phyloP scores from a whole-genome alignment of 176 grass and related monocot species.

The Cenchrus fungigraminus region DNA sequence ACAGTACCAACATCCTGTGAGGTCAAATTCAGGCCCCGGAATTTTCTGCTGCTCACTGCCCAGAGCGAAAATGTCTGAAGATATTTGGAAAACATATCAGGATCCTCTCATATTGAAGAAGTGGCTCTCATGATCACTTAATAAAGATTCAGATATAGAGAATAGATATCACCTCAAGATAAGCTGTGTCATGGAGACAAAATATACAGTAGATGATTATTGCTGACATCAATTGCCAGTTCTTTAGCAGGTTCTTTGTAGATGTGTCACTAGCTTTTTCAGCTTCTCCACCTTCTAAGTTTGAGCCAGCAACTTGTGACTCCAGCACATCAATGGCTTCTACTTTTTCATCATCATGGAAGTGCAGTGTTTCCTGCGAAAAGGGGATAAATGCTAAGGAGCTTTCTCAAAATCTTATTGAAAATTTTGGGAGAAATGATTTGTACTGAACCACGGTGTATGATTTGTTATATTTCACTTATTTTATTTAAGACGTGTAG shows the following conservation, averaged over 20 bases:
- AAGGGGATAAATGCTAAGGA: not conserved
- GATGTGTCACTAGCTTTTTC: constrained; percentile 32
- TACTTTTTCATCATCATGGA: constrained; percentile 54
- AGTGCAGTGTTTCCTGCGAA: constrained; percentile 74
- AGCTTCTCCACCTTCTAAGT: constrained; percentile 31
- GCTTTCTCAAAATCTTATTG: not conserved
- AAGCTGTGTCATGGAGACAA: constrained; percentile 63
- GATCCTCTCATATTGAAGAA: not conserved
- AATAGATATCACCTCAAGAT: constrained; percentile 54
- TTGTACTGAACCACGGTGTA: not conserved
- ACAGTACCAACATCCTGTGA: constrained; percentile 69
- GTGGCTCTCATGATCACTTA: not conserved
- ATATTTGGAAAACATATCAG: constrained; percentile 27
- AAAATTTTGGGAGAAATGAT: not conserved
- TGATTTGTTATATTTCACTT: not conserved
- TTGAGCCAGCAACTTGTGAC: constrained; percentile 35
- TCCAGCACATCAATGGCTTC: constrained; percentile 50
- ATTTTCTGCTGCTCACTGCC: constrained; percentile 72
- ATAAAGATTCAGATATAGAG: not conserved
- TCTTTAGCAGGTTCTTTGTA: constrained; percentile 54
- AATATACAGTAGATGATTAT: constrained; percentile 44
- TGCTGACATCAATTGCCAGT: constrained; percentile 63
- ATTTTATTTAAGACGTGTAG: not conserved
- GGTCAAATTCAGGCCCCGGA: constrained; percentile 61
- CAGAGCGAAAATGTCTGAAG: constrained; percentile 77